Evolutionary conservation across 805 yeast species (phyloP).

Genomic region (Saccharomycopsis olivae): DNA sequence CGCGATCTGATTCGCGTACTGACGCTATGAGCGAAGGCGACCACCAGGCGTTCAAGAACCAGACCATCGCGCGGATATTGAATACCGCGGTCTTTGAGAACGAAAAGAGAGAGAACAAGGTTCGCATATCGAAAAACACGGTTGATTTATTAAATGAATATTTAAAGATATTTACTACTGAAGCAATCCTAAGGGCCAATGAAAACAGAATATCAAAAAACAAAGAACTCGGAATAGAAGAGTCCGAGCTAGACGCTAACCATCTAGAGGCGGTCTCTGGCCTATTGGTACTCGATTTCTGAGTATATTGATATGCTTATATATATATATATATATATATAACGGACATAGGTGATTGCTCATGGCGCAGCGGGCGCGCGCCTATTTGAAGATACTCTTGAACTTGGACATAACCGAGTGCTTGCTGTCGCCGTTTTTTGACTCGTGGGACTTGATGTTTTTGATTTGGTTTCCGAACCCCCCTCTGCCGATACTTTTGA

Average conservation of each 20-base stretch:
- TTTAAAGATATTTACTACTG: constrained; percentile 43
- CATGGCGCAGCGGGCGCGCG: too few relatives aligned
- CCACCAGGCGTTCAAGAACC: constrained; percentile 17
- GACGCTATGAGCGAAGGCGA: too few relatives aligned
- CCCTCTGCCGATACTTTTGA: constrained; percentile 18
- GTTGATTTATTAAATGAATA: constrained; percentile 43
- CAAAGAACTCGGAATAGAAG: constrained; percentile 6
- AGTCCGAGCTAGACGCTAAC: constrained; percentile 37
- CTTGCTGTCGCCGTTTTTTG: constrained; percentile 1
- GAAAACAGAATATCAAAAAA: constrained; percentile 31
- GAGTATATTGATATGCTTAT: too few relatives aligned
- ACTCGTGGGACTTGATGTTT: constrained; percentile 2
- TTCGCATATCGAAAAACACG: constrained; percentile 38
- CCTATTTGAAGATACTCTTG: constrained; percentile 7
- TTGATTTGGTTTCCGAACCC: constrained; percentile 18
- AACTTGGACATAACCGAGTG: constrained; percentile 4
- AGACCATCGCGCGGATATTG: constrained; percentile 17
- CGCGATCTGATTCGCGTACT: too few relatives aligned
- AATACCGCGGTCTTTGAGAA: constrained; percentile 6
- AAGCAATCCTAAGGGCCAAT: constrained; percentile 48
- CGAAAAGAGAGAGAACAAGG: constrained; percentile 22
- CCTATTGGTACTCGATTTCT: constrained; percentile 46
- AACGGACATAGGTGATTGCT: not conserved
- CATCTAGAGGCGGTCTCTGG: constrained; percentile 50
- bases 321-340: too few relatives aligned